These are phyloP conservation scores for Mycena vitilis DNA, from an alignment of 768 basidiomycete genomes.

Conservation along the genomic window DNA sequence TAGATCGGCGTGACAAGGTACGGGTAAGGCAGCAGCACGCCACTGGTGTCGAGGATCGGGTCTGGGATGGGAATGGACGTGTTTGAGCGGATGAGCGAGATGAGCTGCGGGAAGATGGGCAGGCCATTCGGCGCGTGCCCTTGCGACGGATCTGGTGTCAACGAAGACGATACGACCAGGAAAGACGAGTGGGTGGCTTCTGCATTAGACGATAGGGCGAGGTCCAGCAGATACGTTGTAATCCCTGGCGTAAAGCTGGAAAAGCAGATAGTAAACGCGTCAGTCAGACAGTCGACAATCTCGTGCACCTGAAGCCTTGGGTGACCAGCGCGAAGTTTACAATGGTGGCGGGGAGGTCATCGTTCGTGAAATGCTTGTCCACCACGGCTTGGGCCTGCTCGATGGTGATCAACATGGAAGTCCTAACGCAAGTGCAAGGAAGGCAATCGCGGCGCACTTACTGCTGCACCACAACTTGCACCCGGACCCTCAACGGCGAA, in stretches of 20 bases:
- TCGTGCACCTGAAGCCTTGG: slow-evolving; percentile 46
- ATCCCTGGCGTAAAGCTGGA: slow-evolving; percentile 42
- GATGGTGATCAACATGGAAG: slow-evolving; percentile 33
- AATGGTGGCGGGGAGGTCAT: slow-evolving; percentile 32
- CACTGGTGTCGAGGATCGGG: slow-evolving; percentile 62
- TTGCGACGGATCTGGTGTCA: slow-evolving; percentile 7
- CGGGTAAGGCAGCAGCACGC: slow-evolving; percentile 57
- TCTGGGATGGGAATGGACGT: slow-evolving; percentile 64
- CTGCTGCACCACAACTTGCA: background rate
- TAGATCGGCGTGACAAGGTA: slow-evolving; percentile 64
- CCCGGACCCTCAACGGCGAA: slow-evolving; percentile 9
- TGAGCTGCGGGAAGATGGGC: slow-evolving; percentile 51
- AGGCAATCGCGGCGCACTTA: background rate
- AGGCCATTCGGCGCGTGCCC: slow-evolving; percentile 52
- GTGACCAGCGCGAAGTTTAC: slow-evolving; percentile 36
- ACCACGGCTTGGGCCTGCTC: slow-evolving; percentile 48
- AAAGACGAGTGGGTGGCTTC: slow-evolving; percentile 44
- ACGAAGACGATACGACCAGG: slow-evolving; percentile 26
- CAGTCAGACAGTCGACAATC: background rate
- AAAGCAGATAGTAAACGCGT: slow-evolving; percentile 6
- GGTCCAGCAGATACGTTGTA: slow-evolving; percentile 43
- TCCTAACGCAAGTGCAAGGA: slow-evolving; percentile 4
- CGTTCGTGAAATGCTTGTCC: slow-evolving; percentile 36
- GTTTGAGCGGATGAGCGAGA: slow-evolving; percentile 53
- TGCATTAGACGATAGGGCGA: slow-evolving; percentile 37